These are phyloP conservation scores for Carex pumila DNA, from an alignment of 176 grass and related monocot species.

Conservation along the genomic window DNA sequence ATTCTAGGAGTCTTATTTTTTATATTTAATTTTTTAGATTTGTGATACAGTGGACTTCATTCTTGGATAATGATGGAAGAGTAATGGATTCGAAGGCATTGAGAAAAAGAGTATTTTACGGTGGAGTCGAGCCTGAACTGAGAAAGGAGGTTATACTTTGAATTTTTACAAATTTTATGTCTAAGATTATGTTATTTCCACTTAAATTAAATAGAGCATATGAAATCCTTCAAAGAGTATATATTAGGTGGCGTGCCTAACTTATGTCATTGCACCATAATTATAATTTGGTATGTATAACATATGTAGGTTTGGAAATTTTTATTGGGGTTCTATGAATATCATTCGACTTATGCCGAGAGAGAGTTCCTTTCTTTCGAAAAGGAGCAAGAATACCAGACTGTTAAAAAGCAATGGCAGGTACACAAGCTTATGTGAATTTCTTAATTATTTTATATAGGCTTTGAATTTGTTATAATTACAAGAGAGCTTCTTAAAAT, in stretches of 20 bases:
- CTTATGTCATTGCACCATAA: neutral
- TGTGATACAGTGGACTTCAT: slow-evolving; percentile 51
- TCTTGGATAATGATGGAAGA: slow-evolving; percentile 94
- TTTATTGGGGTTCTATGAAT: slow-evolving; percentile 86
- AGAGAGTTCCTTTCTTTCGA: slow-evolving; percentile 65
- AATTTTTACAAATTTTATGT: neutral
- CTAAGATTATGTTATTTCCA: neutral
- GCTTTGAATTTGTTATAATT: neutral
- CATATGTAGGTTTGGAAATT: slow-evolving; percentile 88
- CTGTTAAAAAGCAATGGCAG: slow-evolving; percentile 95
- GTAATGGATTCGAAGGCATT: slow-evolving; percentile 83
- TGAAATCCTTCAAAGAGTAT: neutral
- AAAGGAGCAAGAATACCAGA: slow-evolving; percentile 79
- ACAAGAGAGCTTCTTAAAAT: neutral
- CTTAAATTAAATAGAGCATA: neutral
- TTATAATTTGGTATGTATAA: slow-evolving; percentile 21
- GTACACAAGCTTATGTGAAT: slow-evolving; percentile 33
- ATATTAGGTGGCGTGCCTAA: slow-evolving; percentile 15
- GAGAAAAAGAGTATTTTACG: slow-evolving; percentile 86
- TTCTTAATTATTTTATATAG: neutral
- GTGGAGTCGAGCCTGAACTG: slow-evolving; percentile 73
- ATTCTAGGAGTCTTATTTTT: slow-evolving; percentile 13
- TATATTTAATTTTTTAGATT: neutral
- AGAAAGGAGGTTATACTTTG: slow-evolving; percentile 75
- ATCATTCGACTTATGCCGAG: slow-evolving; percentile 96